phyloP scores from a whole-genome alignment of 2,329 filamentous ascomycete genomes.

The Colletotrichum sublineola region DNA sequence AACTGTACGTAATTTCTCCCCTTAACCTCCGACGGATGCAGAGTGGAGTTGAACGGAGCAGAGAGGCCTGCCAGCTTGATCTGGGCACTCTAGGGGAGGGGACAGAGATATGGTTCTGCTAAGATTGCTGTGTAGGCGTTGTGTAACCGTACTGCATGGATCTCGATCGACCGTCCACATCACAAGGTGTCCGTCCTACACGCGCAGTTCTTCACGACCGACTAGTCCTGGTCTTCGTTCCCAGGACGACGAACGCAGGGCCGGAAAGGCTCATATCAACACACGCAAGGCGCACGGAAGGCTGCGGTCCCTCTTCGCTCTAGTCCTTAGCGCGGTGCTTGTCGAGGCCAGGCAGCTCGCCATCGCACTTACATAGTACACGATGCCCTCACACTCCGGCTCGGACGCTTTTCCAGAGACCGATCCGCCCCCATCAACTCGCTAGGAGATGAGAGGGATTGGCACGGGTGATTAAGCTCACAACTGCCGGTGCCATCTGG shows the following conservation, averaged over 20 bases:
- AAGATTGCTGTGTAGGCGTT: slow-evolving; percentile 34
- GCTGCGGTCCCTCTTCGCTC: neutral
- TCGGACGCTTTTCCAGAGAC: neutral
- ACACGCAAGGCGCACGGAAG: neutral
- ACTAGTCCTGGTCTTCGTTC: slow-evolving; percentile 10
- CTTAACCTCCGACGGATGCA: slow-evolving; percentile 18
- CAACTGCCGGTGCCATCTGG: slow-evolving; percentile 22
- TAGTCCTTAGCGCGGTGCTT: neutral
- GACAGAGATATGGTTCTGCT: slow-evolving; percentile 1
- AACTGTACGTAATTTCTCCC: slow-evolving; percentile 15
- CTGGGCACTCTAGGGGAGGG: neutral
- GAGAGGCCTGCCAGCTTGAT: neutral
- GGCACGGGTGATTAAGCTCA: neutral
- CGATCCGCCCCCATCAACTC: slow-evolving; percentile 4
- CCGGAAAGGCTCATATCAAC: slow-evolving; percentile 13
- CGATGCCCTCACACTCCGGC: slow-evolving; percentile 5
- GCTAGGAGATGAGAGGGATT: slow-evolving; percentile 15
- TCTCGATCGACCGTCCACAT: slow-evolving; percentile 1
- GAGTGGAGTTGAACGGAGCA: slow-evolving; percentile 19
- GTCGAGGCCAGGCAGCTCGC: neutral
- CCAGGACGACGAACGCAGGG: slow-evolving; percentile 16
- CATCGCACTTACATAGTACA: slow-evolving; percentile 18
- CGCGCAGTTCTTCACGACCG: neutral
- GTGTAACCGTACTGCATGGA: neutral
- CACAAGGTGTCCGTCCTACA: neutral